Conservation (phyloP, 257 asterid genomes). For the Cordia subcordata region DNA sequence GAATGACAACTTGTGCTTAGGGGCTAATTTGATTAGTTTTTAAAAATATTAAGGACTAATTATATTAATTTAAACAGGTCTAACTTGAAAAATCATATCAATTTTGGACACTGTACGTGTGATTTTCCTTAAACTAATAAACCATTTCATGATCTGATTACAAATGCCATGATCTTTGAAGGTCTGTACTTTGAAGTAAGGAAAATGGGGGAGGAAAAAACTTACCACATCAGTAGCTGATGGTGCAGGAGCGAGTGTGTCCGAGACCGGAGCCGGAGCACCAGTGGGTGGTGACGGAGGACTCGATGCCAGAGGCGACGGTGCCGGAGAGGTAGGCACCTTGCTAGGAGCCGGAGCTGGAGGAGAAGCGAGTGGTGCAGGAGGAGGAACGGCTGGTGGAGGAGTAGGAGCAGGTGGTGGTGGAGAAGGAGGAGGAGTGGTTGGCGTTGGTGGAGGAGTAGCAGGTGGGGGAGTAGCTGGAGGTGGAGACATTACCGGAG, state of each 20-base stretch:
- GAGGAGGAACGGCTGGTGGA: slow-evolving; percentile 10
- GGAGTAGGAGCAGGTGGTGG: slow-evolving; percentile 12
- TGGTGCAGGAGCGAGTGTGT: slow-evolving; percentile 14
- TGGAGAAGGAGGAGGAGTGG: slow-evolving; percentile 10
- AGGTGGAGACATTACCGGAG: slow-evolving; percentile 24
- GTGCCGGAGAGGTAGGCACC: slow-evolving; percentile 12
- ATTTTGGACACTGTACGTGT: too few species aligned
- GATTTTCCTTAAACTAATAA: too few species aligned
- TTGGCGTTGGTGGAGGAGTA: not conserved
- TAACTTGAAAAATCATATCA: too few species aligned
- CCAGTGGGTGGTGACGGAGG: slow-evolving; percentile 13
- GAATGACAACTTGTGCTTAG: too few species aligned
- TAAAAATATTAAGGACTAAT: too few species aligned
- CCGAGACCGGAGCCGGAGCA: slow-evolving; percentile 17
- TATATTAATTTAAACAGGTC: too few species aligned
- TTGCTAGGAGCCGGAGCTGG: slow-evolving; percentile 15
- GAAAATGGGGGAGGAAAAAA: too few species aligned
- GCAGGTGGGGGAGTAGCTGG: slow-evolving; percentile 3
- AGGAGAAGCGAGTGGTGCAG: slow-evolving; percentile 9
- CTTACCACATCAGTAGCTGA: slow-evolving; percentile 19
- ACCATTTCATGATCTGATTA: too few species aligned
- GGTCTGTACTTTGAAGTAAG: too few species aligned
- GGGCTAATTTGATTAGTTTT: too few species aligned
- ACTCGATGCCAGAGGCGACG: slow-evolving; percentile 12
- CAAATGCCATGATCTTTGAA: too few species aligned